Evolutionary conservation across 2,329 filamentous ascomycete species (phyloP).

Genomic region (Cytospora schulzeri): DNA sequence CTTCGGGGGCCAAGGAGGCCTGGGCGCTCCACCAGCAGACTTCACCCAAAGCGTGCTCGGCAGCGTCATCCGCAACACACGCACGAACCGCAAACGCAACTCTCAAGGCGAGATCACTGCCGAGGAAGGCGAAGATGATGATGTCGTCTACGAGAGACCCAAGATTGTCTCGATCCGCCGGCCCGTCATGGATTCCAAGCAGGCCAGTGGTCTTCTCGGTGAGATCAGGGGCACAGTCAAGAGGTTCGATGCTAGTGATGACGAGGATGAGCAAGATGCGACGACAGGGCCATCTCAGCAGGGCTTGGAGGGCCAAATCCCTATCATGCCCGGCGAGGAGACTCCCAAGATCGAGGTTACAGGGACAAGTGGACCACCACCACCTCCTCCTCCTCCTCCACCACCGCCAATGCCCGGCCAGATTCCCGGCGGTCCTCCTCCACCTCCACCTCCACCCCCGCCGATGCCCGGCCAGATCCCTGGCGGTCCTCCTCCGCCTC

Average conservation of each 20-base stretch:
- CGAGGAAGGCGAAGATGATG: conserved; percentile 59
- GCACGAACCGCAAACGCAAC: conserved; percentile 44
- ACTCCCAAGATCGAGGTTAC: conserved; percentile 63
- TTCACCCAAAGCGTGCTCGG: conserved; percentile 75
- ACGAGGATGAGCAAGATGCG: conserved; percentile 67
- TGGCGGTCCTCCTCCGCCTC: conserved; percentile 48
- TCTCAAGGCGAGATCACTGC: conserved; percentile 36
- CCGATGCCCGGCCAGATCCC: conserved; percentile 49
- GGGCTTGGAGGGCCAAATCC: conserved; percentile 71
- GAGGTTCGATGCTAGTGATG: conserved; percentile 72
- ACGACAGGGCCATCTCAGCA: conserved; percentile 77
- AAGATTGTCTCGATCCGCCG: conserved; percentile 77
- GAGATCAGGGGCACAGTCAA: conserved; percentile 78
- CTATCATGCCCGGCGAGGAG: conserved; percentile 66
- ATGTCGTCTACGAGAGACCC: conserved; percentile 74
- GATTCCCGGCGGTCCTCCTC: conserved; percentile 41
- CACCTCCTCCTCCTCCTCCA: conserved; percentile 46
- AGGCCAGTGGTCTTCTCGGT: conserved; percentile 64
- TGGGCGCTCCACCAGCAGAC: conserved; percentile 58
- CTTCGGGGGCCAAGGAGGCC: conserved; percentile 44
- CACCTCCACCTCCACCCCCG: conserved; percentile 54
- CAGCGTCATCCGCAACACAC: conserved; percentile 65
- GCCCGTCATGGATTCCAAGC: conserved; percentile 66
- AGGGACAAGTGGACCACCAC: conserved; percentile 40
- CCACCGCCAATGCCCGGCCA: conserved; percentile 51